These are phyloP conservation scores for Xylaria sp. DNA, from an alignment of 2,329 filamentous ascomycete genomes.

Conservation along the genomic window DNA sequence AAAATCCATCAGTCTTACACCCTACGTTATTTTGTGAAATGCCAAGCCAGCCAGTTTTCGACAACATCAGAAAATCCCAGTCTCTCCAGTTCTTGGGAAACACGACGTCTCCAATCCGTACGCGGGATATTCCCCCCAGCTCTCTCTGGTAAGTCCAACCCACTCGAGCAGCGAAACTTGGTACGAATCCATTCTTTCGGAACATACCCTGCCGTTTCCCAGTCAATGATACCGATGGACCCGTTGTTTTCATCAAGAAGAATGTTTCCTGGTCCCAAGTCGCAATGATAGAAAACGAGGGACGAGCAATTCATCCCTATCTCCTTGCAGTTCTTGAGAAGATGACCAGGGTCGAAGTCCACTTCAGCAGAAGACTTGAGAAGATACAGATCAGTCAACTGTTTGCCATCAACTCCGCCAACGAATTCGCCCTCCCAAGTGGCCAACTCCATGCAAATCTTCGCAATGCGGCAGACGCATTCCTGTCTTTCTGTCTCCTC, in stretches of 20 bases:
- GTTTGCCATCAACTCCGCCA: slow-evolving; percentile 27
- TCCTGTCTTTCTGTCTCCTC: slow-evolving; percentile 20
- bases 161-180: slow-evolving; percentile 30
- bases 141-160: slow-evolving; percentile 26
- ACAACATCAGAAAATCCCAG: slow-evolving; percentile 25
- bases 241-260: slow-evolving; percentile 22
- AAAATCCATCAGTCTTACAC: too few species aligned
- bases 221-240: slow-evolving; percentile 30
- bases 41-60: slow-evolving; percentile 16
- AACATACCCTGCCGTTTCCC: slow-evolving; percentile 29
- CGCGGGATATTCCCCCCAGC: slow-evolving; percentile 17
- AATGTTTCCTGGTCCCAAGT: slow-evolving; percentile 30
- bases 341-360: slow-evolving; percentile 11
- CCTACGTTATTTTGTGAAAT: too few species aligned
- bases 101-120: slow-evolving; percentile 28
- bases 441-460: slow-evolving; percentile 28
- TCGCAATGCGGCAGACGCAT: slow-evolving; percentile 27
- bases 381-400: slow-evolving; percentile 20
- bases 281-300: slow-evolving; percentile 26
- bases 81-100: slow-evolving; percentile 21
- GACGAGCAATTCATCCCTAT: slow-evolving; percentile 30
- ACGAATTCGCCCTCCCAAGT: slow-evolving; percentile 26
- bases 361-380: slow-evolving; percentile 21
- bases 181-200: slow-evolving; percentile 32
- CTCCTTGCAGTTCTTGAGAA: slow-evolving; percentile 24